These are phyloP conservation scores for Drechslerella stenobrocha DNA, from an alignment of 2,329 filamentous ascomycete species.

Conservation along the genomic window DNA sequence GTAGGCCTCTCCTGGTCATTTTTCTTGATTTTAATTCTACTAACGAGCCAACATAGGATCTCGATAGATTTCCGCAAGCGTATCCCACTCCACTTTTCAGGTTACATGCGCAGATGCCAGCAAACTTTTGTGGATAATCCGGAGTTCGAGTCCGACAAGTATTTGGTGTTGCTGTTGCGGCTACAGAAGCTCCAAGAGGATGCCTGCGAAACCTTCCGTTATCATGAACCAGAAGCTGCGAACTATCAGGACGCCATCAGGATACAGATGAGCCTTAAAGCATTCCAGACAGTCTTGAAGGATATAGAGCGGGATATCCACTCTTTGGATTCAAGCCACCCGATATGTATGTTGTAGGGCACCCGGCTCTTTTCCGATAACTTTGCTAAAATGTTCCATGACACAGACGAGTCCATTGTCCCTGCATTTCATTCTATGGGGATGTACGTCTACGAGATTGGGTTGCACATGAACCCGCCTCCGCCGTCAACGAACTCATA, in stretches of 20 bases:
- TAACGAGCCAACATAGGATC: constrained; percentile 39
- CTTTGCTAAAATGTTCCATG: constrained; percentile 41
- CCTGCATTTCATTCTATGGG: constrained; percentile 50
- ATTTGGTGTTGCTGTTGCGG: constrained; percentile 51
- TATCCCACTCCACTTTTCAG: constrained; percentile 50
- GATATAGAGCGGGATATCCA: constrained; percentile 50
- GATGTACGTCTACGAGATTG: constrained; percentile 50
- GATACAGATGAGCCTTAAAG: constrained; percentile 51
- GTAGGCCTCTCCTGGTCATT: constrained; percentile 45
- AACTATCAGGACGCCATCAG: constrained; percentile 49
- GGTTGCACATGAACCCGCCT: constrained; percentile 34
- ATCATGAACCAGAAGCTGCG: constrained; percentile 44
- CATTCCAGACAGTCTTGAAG: constrained; percentile 51
- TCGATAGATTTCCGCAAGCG: constrained; percentile 52
- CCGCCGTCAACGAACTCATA: constrained; percentile 28
- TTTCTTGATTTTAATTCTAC: neutral
- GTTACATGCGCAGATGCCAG: constrained; percentile 52
- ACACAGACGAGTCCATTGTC: constrained; percentile 44
- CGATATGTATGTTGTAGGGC: constrained; percentile 13
- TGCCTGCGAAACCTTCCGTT: constrained; percentile 52
- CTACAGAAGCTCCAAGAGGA: constrained; percentile 53
- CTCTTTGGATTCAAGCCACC: constrained; percentile 48
- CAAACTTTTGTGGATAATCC: constrained; percentile 47
- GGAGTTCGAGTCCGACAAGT: constrained; percentile 50
- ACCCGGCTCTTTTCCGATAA: too few relatives aligned